Base-by-base conservation (phyloP, 495 filamentous ascomycete species). In the Daldinia grandis region DNA sequence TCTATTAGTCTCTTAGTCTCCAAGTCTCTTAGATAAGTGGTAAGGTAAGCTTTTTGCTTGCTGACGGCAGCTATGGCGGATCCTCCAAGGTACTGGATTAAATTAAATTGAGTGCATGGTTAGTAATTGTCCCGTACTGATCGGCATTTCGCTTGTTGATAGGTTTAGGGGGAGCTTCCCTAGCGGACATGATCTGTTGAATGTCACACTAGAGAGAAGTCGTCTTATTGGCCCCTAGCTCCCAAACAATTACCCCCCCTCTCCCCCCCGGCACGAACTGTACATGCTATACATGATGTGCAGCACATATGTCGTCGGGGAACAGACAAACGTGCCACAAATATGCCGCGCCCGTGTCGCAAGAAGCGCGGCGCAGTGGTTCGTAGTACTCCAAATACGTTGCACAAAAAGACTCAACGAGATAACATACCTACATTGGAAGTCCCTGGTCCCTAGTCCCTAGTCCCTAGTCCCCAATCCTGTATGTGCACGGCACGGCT, bases 331-430 rank as follows among this genome's bases (percentile, higher is more conserved):
- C 17, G 53, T 56, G 28, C 53, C 30, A 59, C 59, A 59, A 62
- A 63, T 53, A 33, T 62, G 61, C 51, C 55, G 58, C 58, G 50
- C 25, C 47, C 50, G 56, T 49, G 61, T 72, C 60, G 56, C 64
- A 61, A 72, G 55, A 72, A 72, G 69, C 69, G 69, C 69, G 69
- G 64, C 64, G 64, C 64, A 68, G 64, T 68, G 58, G 64, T 59
- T 64, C 65, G 64, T 61, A 27, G 19, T 47, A 68, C 60, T 68
- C 27, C 3, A 14, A 9, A 64, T 47, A 54, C 7, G 64, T 67
- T 25, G 58, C 31, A 64, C 64, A 54, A 15, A 47, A 47, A 9
- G 42, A 24, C 42, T 19, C 19, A 47, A 47, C 9, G 19, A 24
- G 17, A 47, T 47, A 47, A 47, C 17, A 47, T 24, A 47, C 35